Percentiles rank a stretch among this genome's conserved stretches.
Conservation (phyloP, 306 rosid species). For the Rubus parviflorus region DNA sequence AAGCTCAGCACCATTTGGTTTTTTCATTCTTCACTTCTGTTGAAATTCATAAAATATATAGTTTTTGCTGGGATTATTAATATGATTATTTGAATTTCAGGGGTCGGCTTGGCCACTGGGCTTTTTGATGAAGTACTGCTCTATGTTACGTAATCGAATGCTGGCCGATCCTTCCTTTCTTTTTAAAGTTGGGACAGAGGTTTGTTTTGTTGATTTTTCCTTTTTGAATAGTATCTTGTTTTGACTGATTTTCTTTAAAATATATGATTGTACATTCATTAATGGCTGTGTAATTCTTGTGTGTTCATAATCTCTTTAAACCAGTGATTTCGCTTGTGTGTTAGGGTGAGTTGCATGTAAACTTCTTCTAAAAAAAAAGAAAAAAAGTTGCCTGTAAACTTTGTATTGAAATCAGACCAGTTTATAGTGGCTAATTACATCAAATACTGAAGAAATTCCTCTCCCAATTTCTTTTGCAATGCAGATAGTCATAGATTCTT, state of each 20-base stretch:
- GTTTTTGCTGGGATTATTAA: neutral
- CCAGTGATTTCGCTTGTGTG: neutral
- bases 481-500: constrained; percentile 88
- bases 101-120: constrained; percentile 65
- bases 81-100: constrained; percentile 31
- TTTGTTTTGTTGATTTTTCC: constrained; percentile 34
- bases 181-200: constrained; percentile 92
- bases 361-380: too few relatives aligned
- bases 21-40: too few relatives aligned
- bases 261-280: too few relatives aligned
- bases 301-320: too few relatives aligned
- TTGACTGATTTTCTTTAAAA: neutral
- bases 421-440: too few relatives aligned
- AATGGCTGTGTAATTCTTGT: too few relatives aligned
- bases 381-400: too few relatives aligned
- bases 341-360: neutral
- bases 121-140: constrained; percentile 65
- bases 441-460: neutral
- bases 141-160: constrained; percentile 86
- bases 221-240: neutral
- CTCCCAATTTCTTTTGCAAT: constrained; percentile 21
- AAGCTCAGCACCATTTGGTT: too few relatives aligned
- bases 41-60: too few relatives aligned
- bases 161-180: constrained; percentile 91
- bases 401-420: too few relatives aligned